These are phyloP conservation scores for Hevea brasiliensis DNA, from an alignment of 345 rosid genomes.

Conservation along the genomic window DNA sequence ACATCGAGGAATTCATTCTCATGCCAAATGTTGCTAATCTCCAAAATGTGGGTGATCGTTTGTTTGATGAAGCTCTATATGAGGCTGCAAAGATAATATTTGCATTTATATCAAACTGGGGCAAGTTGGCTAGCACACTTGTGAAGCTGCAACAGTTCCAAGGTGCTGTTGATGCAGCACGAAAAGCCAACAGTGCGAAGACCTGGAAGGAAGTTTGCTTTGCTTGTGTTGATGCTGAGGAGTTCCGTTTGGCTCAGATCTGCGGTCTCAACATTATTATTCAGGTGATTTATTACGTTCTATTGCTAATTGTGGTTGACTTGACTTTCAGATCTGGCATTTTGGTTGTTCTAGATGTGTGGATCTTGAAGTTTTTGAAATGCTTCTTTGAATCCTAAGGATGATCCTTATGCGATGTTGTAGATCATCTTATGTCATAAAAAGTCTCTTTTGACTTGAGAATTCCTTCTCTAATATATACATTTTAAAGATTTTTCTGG, in stretches of 20 bases:
- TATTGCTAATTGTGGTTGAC: background rate
- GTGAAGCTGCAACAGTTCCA: slow-evolving; percentile 95
- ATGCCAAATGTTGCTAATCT: slow-evolving; percentile 99
- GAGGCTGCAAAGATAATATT: slow-evolving; percentile 96
- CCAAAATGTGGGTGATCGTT: slow-evolving; percentile 90
- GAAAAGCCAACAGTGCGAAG: slow-evolving; percentile 98
- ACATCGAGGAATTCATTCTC: slow-evolving; percentile 91
- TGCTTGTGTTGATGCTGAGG: slow-evolving; percentile 98
- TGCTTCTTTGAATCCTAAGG: background rate
- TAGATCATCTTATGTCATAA: background rate
- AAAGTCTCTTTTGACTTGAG: background rate
- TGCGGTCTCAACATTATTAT: slow-evolving; percentile 94
- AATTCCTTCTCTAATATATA: background rate
- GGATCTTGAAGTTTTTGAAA: background rate
- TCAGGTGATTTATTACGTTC: slow-evolving; percentile 55
- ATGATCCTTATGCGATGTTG: background rate
- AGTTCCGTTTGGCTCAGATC: slow-evolving; percentile 92
- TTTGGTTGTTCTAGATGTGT: background rate
- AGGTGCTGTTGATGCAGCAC: slow-evolving; percentile 98
- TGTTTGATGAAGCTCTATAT: slow-evolving; percentile 77
- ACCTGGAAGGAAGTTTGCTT: slow-evolving; percentile 99
- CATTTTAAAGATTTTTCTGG: no score
- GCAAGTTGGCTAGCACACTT: slow-evolving; percentile 89
- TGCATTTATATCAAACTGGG: slow-evolving; percentile 98
- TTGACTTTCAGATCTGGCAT: background rate